Evolutionary conservation across 2,329 filamentous ascomycete genomes (phyloP).

Genomic region (Fusarium acutatum): DNA sequence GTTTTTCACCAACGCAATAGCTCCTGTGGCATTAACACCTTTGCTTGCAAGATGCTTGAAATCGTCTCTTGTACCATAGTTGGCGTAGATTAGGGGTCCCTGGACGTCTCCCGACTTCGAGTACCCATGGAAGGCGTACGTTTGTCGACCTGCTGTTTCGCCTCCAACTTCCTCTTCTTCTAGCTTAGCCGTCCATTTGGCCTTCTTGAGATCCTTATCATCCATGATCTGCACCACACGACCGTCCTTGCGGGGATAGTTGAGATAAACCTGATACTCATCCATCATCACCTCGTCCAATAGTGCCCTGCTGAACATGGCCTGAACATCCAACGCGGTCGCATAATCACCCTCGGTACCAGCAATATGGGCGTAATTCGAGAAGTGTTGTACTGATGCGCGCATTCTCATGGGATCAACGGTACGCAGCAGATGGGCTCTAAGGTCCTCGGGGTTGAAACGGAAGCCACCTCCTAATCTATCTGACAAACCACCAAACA

Average conservation of each 20-base stretch:
- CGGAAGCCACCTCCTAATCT: constrained; percentile 71
- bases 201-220: constrained; percentile 62
- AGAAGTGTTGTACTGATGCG: constrained; percentile 79
- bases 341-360: constrained; percentile 94
- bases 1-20: constrained; percentile 85
- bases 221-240: constrained; percentile 83
- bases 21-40: constrained; percentile 77
- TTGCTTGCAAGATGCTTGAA: constrained; percentile 76
- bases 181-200: constrained; percentile 80
- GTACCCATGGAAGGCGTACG: constrained; percentile 85
- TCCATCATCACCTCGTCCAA: constrained; percentile 81
- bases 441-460: constrained; percentile 85
- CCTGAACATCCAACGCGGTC: constrained; percentile 84
- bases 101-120: constrained; percentile 87
- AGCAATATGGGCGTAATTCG: constrained; percentile 86
- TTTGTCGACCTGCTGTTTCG: constrained; percentile 72
- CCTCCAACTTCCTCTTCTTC: constrained; percentile 79
- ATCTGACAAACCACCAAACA: constrained; percentile 74
- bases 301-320: constrained; percentile 74
- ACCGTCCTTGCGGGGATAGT: constrained; percentile 83
- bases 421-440: constrained; percentile 75
- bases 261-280: constrained; percentile 88
- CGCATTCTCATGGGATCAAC: constrained; percentile 76
- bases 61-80: constrained; percentile 87
- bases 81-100: constrained; percentile 89